Evolutionary conservation across 2,329 filamentous ascomycete species (phyloP).

Genomic region (Lasiodiplodia sp.): DNA sequence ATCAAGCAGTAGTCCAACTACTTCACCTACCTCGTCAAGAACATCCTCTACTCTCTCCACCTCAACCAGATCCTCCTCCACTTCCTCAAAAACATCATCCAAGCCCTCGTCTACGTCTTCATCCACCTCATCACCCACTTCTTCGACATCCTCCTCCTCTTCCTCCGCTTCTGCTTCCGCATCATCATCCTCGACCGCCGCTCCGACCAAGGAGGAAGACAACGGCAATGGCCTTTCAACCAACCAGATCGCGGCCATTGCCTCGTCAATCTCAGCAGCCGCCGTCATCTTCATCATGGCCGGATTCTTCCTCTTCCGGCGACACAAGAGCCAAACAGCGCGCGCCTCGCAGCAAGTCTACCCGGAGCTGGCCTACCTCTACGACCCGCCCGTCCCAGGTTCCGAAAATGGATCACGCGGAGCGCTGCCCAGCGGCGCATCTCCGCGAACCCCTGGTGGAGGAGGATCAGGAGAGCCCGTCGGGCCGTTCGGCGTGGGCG

Average conservation of each 20-base stretch:
- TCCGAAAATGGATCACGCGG: background rate
- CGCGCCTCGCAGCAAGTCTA: constrained; percentile 38
- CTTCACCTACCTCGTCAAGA: background rate
- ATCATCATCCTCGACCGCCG: constrained; percentile 17
- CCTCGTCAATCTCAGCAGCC: constrained; percentile 43
- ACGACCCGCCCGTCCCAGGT: constrained; percentile 38
- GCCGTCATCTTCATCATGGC: constrained; percentile 44
- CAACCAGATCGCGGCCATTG: constrained; percentile 46
- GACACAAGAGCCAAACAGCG: constrained; percentile 35
- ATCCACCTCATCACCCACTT: background rate
- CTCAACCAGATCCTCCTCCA: background rate
- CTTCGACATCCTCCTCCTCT: constrained; percentile 13
- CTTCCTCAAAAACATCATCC: constrained; percentile 15
- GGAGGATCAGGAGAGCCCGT: background rate
- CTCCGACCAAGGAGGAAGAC: constrained; percentile 27
- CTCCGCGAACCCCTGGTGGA: background rate
- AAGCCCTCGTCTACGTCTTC: constrained; percentile 26
- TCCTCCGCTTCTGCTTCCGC: constrained; percentile 17
- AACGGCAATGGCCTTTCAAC: constrained; percentile 34
- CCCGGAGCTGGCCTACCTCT: constrained; percentile 44
- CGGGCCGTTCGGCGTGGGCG: constrained; percentile 10
- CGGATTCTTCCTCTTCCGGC: constrained; percentile 43
- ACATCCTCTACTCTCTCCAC: constrained; percentile 9
- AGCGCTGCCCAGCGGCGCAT: background rate
- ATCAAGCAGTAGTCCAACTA: background rate